These are phyloP conservation scores for Saccharomycopsis javanensis DNA, from an alignment of 805 yeast species.

Conservation along the genomic window DNA sequence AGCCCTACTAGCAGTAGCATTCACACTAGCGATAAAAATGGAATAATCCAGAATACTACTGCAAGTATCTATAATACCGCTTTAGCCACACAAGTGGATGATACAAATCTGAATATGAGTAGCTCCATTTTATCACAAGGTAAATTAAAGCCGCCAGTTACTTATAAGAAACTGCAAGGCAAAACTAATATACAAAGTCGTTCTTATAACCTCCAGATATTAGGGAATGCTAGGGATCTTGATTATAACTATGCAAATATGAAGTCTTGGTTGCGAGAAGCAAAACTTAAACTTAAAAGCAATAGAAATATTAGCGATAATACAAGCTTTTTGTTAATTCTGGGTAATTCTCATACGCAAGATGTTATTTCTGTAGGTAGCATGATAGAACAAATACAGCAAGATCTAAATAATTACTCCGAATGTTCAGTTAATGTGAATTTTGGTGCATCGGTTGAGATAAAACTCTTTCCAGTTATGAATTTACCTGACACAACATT, in stretches of 20 bases:
- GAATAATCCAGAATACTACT: background rate
- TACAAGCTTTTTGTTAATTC: background rate
- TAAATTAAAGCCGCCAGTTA: background rate
- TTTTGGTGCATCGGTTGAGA: conserved; percentile 80
- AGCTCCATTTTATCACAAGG: background rate
- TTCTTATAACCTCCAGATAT: background rate
- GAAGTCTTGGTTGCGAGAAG: background rate
- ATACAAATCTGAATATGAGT: background rate
- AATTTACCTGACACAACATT: conserved; percentile 73
- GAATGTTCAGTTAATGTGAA: conserved; percentile 95
- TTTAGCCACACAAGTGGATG: background rate
- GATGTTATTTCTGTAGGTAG: conserved; percentile 49
- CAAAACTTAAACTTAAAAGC: background rate
- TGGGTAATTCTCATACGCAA: background rate
- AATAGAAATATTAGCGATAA: conserved; percentile 7
- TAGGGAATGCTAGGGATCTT: background rate
- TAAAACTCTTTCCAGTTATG: conserved; percentile 84
- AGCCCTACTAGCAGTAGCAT: background rate
- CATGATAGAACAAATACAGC: conserved; percentile 80
- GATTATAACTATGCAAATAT: background rate
- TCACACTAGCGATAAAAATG: background rate
- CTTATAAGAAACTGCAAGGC: background rate
- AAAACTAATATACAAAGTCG: background rate
- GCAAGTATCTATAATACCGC: background rate
- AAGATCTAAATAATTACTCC: conserved; percentile 88